Evolutionary conservation across 345 rosid genomes (phyloP), one percentile per base, ranked within the genome.

Genomic region (Toxicodendron radicans): DNA sequence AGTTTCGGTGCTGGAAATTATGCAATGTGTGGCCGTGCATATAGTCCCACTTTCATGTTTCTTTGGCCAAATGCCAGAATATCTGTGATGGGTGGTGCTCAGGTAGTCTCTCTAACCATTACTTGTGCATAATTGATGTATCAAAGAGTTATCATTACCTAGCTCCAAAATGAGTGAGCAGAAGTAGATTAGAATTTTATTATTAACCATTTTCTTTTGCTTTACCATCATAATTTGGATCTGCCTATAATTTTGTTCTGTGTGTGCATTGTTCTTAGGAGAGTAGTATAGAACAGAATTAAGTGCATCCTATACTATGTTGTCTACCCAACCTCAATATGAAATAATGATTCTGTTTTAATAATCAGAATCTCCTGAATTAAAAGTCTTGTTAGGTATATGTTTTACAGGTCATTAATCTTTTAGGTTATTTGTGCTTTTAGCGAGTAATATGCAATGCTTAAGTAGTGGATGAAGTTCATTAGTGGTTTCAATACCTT

Each of bases 11-110:
- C 99, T 62, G 99, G 99, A 79, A 91, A 95, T 78, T 92, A 92
- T 76, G 97, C 99, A 16, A 95, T 95, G 99, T 95, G 99, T 71
- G 99, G 99, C 4, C 97, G 97, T 81, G 99, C 99, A 38, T 95
- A 84, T 69, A 91, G 85, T 81, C 97, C 99, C 58, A 77, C 86
- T 78, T 95, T 95, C 80, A 76, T 95, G 91, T 95, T 95, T 83
- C 87, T 91, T 11, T 92, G 99, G 99, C 99, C 99, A 69, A 95
- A 95, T 79, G 93, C 99, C 43, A 85, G 84, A 86, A 92, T 92
- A 73, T 94, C 97, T 11, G 90, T 95, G 76, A 95, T 95, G 99
- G 99, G 99, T 9, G 97, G 99, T 75, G 83, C 91, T 78, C 97
- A 94, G 98, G 98, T 92, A 77, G 66, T 64, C 68, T 72, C 21